Percentiles rank a stretch among this genome's conserved stretches.
These are phyloP conservation scores for Epicoccum sorghinum DNA, from an alignment of 2,329 filamentous ascomycete species.

Conservation along the genomic window DNA sequence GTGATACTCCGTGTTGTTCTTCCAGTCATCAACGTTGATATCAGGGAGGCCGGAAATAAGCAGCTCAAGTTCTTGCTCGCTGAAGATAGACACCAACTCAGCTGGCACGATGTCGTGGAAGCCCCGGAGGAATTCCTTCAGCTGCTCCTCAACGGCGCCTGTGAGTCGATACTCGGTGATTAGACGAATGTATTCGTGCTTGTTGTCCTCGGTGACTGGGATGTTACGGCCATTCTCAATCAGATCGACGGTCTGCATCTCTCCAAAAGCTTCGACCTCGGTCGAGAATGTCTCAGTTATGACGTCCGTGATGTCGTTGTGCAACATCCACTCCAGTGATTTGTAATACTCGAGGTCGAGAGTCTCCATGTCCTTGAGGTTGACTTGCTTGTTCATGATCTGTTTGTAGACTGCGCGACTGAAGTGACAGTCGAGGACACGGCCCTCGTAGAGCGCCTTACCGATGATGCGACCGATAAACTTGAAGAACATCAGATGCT, in stretches of 20 bases:
- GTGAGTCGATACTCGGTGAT: constrained; percentile 94
- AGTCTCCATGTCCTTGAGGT: constrained; percentile 99
- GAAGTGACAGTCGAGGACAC: constrained; percentile 97
- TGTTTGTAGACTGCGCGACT: constrained; percentile 98
- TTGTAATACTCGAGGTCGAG: constrained; percentile 99
- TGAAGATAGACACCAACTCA: constrained; percentile 95
- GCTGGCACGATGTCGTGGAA: constrained; percentile 99
- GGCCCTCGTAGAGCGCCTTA: constrained; percentile 95
- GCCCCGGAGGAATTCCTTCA: constrained; percentile 89
- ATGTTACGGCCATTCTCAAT: constrained; percentile 88
- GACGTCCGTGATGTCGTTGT: constrained; percentile 98
- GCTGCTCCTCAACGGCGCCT: constrained; percentile 90
- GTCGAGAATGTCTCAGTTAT: constrained; percentile 96
- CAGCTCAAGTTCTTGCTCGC: constrained; percentile 95
- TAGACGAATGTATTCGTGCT: constrained; percentile 93
- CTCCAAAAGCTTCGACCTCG: constrained; percentile 92
- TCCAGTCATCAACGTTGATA: constrained; percentile 98
- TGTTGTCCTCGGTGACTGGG: constrained; percentile 95
- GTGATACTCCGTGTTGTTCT: constrained; percentile 97
- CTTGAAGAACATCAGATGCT: constrained; percentile 98
- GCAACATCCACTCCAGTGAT: constrained; percentile 96
- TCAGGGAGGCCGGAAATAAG: constrained; percentile 96
- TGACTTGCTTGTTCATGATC: constrained; percentile 92
- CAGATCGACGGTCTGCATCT: constrained; percentile 84
- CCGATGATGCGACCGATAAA: constrained; percentile 99